Evolutionary conservation across 2,329 filamentous ascomycete genomes (phyloP), one percentile per base, ranked within the genome.

Genomic region (Epichloe coenophiala): DNA sequence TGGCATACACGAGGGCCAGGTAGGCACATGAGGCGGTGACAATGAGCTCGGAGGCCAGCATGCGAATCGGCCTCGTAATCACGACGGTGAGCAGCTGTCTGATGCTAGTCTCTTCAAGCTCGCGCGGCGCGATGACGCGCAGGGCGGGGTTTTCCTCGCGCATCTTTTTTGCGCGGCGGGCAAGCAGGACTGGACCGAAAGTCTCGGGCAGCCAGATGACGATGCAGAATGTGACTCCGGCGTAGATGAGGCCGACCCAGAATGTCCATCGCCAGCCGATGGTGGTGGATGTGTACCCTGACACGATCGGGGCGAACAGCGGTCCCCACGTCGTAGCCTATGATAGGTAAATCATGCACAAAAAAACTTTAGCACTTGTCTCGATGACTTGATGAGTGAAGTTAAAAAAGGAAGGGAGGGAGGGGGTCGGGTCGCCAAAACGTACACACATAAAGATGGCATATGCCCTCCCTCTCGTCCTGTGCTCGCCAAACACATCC

Each of bases 11-110:
- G 33, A 90, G 71, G 33, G 86, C 80, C 11, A 89, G 71, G 63
- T 88, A 90, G 59, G 78, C 61, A 62, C 81, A 88, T 1, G 77
- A 79, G 46, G 80, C 83, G n/a, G 81, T 71, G 7, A 91, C 84
- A 45, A 91, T 84, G 45, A 83, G 81, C 61, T 93, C 87, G 41
- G 76, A 81, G 47, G 76, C 41, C 31, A 84, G 70, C 86, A 91
- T 91, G 31, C 83, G 74, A 5, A 89, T 64, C 0, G 87, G 86
- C 1, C 86, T 71, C 1, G 81, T 83, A 36, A 90, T 68, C 0
- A 88, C 82, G 17, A 84, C 77, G 1, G 76, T 80, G 15, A 81
- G 63, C 47, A 87, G 73, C 57, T 84, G 75, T 33, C 67, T 72
- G 40, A 77, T 48, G 52, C 80, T 66, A 35, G 73, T 73, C 33